Conservation (phyloP, 345 rosid genomes). For the Cardamine occulta region DNA sequence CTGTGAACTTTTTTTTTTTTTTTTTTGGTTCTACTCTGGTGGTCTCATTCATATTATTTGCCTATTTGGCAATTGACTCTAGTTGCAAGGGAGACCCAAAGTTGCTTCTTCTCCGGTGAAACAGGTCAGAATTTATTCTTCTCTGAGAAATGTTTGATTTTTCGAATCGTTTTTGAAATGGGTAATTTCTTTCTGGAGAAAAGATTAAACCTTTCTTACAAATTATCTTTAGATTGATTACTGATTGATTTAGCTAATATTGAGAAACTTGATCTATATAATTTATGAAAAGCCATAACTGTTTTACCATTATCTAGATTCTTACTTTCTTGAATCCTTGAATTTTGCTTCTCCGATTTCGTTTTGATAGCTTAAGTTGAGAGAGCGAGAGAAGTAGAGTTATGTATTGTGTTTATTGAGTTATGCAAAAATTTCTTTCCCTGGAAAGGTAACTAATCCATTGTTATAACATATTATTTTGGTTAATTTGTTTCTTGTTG, state of each 20-base stretch:
- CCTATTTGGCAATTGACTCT: constrained; percentile 11
- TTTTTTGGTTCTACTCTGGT: not conserved
- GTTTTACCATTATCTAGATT: too few relatives aligned
- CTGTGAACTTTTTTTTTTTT: not conserved
- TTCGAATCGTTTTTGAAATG: not conserved
- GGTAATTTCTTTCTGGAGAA: not conserved
- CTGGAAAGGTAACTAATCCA: too few relatives aligned
- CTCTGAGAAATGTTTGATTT: constrained; percentile 6
- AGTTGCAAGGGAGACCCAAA: constrained; percentile 14
- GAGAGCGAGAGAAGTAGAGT: too few relatives aligned
- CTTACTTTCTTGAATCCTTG: constrained; percentile 5
- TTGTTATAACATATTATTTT: too few relatives aligned
- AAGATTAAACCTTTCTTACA: not conserved
- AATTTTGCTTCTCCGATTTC: not conserved
- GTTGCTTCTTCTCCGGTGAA: constrained; percentile 2
- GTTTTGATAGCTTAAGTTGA: too few relatives aligned
- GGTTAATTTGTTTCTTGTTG: too few relatives aligned
- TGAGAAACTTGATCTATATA: not conserved
- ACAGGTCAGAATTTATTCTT: not conserved
- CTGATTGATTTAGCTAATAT: too few relatives aligned
- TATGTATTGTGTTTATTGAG: too few relatives aligned
- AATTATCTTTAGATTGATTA: not conserved
- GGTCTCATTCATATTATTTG: too few relatives aligned
- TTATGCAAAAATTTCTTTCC: too few relatives aligned
- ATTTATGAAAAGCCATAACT: not conserved